Conservation (phyloP, 2,329 filamentous ascomycete genomes). For the Talaromyces marneffei region DNA sequence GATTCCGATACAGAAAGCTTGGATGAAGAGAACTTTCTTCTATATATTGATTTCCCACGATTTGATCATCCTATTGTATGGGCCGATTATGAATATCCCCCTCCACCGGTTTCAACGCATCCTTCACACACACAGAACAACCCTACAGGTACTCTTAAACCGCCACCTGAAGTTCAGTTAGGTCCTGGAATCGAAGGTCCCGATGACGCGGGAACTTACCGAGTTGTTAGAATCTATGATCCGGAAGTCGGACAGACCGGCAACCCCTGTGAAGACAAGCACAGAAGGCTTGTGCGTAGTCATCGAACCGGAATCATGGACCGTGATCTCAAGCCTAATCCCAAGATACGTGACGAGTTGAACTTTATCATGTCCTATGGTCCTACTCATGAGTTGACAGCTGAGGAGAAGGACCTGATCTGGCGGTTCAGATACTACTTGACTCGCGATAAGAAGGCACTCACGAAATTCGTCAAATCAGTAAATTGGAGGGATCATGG, state of each 20-base stretch:
- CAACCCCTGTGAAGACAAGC: conserved; percentile 93
- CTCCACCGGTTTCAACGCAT: conserved; percentile 73
- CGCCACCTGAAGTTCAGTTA: conserved; percentile 80
- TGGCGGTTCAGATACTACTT: conserved; percentile 98
- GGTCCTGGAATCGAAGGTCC: conserved; percentile 80
- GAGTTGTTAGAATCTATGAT: conserved; percentile 82
- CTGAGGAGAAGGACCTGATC: conserved; percentile 90
- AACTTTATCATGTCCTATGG: conserved; percentile 89
- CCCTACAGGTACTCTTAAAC: conserved; percentile 66
- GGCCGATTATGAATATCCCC: conserved; percentile 84
- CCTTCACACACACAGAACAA: conserved; percentile 59
- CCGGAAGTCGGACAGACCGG: conserved; percentile 83
- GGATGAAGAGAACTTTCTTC: conserved; percentile 64
- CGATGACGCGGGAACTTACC: conserved; percentile 45
- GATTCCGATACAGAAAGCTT: conserved; percentile 32
- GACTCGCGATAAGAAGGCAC: conserved; percentile 80
- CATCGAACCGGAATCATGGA: conserved; percentile 91
- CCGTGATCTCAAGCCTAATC: conserved; percentile 90
- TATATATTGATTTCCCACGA: conserved; percentile 85
- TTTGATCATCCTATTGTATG: conserved; percentile 97
- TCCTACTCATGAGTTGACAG: conserved; percentile 77
- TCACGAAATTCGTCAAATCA: conserved; percentile 97
- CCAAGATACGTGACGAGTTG: conserved; percentile 88
- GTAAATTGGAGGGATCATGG: conserved; percentile 85
- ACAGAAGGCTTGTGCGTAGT: conserved; percentile 83